Percentiles rank a stretch among this genome's conserved stretches.
Conservation (phyloP, 2,329 filamentous ascomycete genomes). For the Xylariaceae sp. region DNA sequence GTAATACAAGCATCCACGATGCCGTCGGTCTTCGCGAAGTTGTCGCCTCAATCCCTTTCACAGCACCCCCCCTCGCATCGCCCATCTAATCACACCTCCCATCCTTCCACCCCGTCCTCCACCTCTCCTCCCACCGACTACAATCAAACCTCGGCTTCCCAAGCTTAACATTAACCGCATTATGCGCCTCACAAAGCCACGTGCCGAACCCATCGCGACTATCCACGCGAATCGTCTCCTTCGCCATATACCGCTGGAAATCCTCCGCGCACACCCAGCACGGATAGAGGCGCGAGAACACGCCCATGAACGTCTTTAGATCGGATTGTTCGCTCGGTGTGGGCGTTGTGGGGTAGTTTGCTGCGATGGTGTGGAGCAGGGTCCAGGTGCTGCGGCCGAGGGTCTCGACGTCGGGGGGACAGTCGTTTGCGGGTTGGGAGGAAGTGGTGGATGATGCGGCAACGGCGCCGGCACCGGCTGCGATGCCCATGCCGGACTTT, state of each 20-base stretch:
- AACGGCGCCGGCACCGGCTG: slow-evolving; percentile 32
- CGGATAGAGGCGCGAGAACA: slow-evolving; percentile 85
- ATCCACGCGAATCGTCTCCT: slow-evolving; percentile 58
- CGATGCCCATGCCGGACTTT: slow-evolving; percentile 33
- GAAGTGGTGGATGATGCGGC: slow-evolving; percentile 33
- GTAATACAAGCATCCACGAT: slow-evolving; percentile 8
- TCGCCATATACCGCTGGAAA: slow-evolving; percentile 74
- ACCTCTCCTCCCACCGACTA: slow-evolving; percentile 83
- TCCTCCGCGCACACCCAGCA: slow-evolving; percentile 95
- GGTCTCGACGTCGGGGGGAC: slow-evolving; percentile 82
- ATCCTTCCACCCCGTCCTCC: slow-evolving; percentile 82
- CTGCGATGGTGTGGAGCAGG: slow-evolving; percentile 84
- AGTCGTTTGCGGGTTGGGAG: slow-evolving; percentile 52
- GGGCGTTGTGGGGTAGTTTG: slow-evolving; percentile 71
- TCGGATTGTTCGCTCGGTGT: slow-evolving; percentile 66
- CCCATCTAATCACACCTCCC: slow-evolving; percentile 47
- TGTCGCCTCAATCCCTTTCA: too few species aligned
- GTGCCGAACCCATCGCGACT: slow-evolving; percentile 66
- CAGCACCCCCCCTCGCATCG: not conserved
- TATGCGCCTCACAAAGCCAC: slow-evolving; percentile 84
- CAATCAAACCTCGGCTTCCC: slow-evolving; percentile 93
- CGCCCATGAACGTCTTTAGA: slow-evolving; percentile 68
- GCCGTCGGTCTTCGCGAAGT: too few species aligned
- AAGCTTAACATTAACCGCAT: slow-evolving; percentile 81
- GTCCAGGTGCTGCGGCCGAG: slow-evolving; percentile 91